Evolutionary conservation across 2,329 filamentous ascomycete genomes (phyloP), one percentile per base, ranked within the genome.

Genomic region (Botrytis fabae): DNA sequence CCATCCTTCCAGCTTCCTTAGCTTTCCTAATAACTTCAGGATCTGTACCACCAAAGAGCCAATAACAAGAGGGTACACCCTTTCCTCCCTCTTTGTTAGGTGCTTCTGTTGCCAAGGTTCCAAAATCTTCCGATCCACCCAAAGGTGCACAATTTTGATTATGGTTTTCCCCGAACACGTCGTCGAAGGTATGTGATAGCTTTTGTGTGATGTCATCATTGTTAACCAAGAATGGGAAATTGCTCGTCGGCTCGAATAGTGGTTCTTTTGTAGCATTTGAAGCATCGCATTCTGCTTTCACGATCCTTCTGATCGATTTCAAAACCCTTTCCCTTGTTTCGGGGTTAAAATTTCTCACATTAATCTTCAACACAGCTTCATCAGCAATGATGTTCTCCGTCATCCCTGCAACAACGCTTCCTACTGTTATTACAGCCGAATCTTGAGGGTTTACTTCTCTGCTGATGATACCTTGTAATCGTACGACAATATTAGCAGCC

Each of bases 241-340:
- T 69, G 7, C 70, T 69, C 2, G 74, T 79, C 14, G 59, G 22
- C 51, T 75, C 73, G 57, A 77, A 76, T 0, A 75, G 60, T 0
- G 79, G 77, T 16, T 75, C 74, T n/a, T 74, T 73, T 0, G 82
- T 82, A 0, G 87, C 87, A 2, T 80, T 74, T n/a, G 85, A 85
- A 1, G 77, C 77, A 32, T 75, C 71, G 44, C 75, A 78, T 75
- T 91, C 90, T 0, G 87, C 86, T n/a, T 85, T 81, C 0, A 91
- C 83, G 20, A 87, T 83, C 1, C 82, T 78, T 70, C 80, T 78
- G n/a, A 86, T 83, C 0, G 82, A 77, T 1, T 76, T 77, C 4
- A 83, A 69, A 0, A 86, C 78, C 1, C 78, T 79, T 12, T 82
- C 77, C 0, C 84, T 79, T 0, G 81, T 81, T 0, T 79, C 78